Percentiles rank a stretch among this genome's conserved stretches.
phyloP scores from a whole-genome alignment of 2,329 filamentous ascomycete species.

The Clonostachys solani region DNA sequence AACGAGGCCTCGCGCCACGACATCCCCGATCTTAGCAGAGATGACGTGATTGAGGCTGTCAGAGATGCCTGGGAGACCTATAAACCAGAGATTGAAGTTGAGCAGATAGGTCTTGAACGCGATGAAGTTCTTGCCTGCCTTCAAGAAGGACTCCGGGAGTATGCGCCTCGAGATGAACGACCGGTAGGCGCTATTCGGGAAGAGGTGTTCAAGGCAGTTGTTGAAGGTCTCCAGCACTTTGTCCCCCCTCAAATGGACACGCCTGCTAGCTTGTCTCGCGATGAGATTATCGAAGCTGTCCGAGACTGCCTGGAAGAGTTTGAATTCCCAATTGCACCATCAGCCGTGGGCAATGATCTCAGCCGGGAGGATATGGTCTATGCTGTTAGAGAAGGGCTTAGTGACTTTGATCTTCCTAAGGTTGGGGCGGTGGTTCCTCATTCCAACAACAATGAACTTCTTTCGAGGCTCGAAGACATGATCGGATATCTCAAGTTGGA shows the following conservation, averaged over 20 bases:
- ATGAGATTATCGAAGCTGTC: constrained; percentile 80
- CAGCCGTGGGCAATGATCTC: constrained; percentile 47
- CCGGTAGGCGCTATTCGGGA: constrained; percentile 67
- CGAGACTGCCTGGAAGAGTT: constrained; percentile 84
- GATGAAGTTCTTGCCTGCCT: constrained; percentile 87
- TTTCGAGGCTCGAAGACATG: constrained; percentile 60
- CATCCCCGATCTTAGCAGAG: constrained; percentile 55
- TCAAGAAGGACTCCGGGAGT: constrained; percentile 78
- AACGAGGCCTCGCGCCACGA: constrained; percentile 39
- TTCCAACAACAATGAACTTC: constrained; percentile 42
- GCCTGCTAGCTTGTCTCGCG: constrained; percentile 66
- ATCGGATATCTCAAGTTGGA: constrained; percentile 55
- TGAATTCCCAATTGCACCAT: constrained; percentile 64
- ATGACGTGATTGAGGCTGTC: constrained; percentile 83
- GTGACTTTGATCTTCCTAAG: constrained; percentile 40
- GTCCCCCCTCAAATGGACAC: constrained; percentile 68
- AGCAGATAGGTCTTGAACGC: constrained; percentile 84
- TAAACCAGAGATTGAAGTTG: constrained; percentile 87
- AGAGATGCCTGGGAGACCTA: constrained; percentile 91
- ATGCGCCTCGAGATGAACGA: constrained; percentile 50
- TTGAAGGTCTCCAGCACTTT: constrained; percentile 82
- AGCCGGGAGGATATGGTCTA: constrained; percentile 60
- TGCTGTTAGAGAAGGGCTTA: constrained; percentile 58
- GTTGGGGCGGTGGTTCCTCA: constrained; percentile 34
- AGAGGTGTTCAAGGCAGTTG: constrained; percentile 79